Evolutionary conservation across 2,329 filamentous ascomycete genomes (phyloP).

Genomic region (Alternaria arbusti): DNA sequence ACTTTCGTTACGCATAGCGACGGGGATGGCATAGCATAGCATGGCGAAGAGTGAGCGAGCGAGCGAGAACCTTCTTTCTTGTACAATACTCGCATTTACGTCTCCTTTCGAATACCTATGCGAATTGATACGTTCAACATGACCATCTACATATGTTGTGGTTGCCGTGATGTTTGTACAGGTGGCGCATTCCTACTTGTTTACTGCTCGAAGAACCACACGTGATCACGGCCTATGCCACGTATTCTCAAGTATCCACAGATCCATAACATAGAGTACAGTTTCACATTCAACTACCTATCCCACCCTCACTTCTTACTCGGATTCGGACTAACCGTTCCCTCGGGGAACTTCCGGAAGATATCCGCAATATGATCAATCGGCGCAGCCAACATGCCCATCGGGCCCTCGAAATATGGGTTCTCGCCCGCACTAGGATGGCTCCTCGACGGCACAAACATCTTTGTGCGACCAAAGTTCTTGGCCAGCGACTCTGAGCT

Average conservation of each 20-base stretch:
- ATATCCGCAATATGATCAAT: conserved; percentile 63
- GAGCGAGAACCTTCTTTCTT: neutral
- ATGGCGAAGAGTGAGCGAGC: neutral
- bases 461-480: conserved; percentile 40
- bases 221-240: rapidly evolving
- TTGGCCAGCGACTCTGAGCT: conserved; percentile 36
- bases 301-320: conserved; percentile 21
- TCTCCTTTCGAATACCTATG: neutral
- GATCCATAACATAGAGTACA: neutral
- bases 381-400: conserved; percentile 62
- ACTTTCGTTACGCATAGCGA: neutral
- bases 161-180: neutral
- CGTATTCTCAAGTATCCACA: neutral
- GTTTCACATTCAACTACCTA: neutral
- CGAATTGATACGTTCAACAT: neutral
- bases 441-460: conserved; percentile 37
- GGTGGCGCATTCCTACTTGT: neutral
- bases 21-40: neutral
- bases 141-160: neutral
- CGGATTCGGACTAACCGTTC: conserved; percentile 32
- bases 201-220: neutral
- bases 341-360: conserved; percentile 61
- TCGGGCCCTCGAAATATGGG: conserved; percentile 63
- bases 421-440: conserved; percentile 52
- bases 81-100: neutral